Conservation (phyloP, 352 stramenopile species). For the Globisporangium nagaii region DNA sequence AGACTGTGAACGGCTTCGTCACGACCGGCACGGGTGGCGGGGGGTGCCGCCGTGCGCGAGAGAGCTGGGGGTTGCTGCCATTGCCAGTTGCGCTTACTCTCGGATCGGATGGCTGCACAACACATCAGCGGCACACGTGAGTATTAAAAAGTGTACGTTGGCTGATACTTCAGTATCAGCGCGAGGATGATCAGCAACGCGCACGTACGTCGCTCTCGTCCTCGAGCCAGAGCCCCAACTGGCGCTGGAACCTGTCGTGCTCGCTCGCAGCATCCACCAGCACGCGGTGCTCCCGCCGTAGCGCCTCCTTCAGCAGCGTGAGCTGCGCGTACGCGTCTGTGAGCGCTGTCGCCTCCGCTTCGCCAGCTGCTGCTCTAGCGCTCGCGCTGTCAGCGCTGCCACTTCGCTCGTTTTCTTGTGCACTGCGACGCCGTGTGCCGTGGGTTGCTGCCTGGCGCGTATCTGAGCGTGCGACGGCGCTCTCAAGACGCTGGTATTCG, state of each 20-base stretch:
- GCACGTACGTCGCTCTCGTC: conserved; percentile 10
- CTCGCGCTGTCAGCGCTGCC: too few species aligned
- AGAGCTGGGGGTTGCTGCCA: too few species aligned
- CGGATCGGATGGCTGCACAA: too few species aligned
- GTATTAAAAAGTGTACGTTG: neutral
- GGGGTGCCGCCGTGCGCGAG: too few species aligned
- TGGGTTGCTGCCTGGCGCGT: neutral
- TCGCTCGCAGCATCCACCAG: conserved; percentile 25
- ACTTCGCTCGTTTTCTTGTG: too few species aligned
- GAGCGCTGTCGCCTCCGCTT: conserved; percentile 6
- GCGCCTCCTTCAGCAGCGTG: conserved; percentile 38
- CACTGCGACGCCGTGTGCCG: too few species aligned
- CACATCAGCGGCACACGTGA: too few species aligned
- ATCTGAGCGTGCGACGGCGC: neutral
- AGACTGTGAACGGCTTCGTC: conserved; percentile 15
- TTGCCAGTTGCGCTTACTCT: too few species aligned
- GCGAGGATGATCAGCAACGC: neutral
- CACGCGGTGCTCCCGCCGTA: conserved; percentile 40
- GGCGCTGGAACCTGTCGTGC: conserved; percentile 37
- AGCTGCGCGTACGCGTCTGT: conserved; percentile 41
- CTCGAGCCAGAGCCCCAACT: conserved; percentile 23
- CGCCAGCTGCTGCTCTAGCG: too few species aligned
- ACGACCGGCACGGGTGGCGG: neutral
- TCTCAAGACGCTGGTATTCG: conserved; percentile 5
- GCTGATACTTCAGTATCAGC: neutral